Conservation (phyloP, 2,329 filamentous ascomycete genomes). For the Curvularia sp. region DNA sequence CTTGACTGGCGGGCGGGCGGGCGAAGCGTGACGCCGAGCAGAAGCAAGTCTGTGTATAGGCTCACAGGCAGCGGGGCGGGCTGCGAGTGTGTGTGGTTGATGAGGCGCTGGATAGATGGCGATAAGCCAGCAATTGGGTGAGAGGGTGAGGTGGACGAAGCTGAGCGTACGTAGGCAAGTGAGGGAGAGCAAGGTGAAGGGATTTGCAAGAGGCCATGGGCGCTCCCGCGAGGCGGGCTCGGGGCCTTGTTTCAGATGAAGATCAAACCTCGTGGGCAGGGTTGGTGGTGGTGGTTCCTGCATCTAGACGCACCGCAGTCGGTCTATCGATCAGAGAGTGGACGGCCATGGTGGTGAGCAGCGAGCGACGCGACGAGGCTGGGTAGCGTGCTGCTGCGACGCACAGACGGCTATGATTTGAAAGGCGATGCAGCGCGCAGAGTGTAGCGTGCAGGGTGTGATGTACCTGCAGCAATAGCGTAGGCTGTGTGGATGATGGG, state of each 20-base stretch:
- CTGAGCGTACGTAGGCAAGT: not conserved
- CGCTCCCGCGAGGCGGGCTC: constrained; percentile 28
- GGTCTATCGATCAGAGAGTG: constrained; percentile 35
- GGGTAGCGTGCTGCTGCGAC: constrained; percentile 24
- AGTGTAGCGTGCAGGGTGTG: constrained; percentile 13
- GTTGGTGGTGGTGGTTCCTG: constrained; percentile 49
- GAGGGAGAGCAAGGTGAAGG: not conserved
- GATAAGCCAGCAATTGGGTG: constrained; percentile 4
- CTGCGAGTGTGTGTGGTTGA: constrained; percentile 20
- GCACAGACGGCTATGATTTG: constrained; percentile 17
- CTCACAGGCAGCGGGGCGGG: constrained; percentile 8
- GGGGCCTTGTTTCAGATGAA: constrained; percentile 46
- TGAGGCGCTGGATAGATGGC: not conserved
- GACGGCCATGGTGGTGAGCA: not conserved
- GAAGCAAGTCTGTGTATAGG: constrained; percentile 15
- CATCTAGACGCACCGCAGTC: constrained; percentile 37
- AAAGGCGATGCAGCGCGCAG: constrained; percentile 14
- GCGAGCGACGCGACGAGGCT: constrained; percentile 19
- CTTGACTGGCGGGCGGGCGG: constrained; percentile 33
- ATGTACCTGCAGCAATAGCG: constrained; percentile 20
- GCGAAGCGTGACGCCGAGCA: constrained; percentile 43
- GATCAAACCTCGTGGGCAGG: constrained; percentile 47
- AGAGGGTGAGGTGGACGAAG: constrained; percentile 16
- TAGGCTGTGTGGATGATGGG: not conserved
- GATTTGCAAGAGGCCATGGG: constrained; percentile 24